Evolutionary conservation across 495 filamentous ascomycete genomes (phyloP).

Genomic region (Talaromyces wortmannii): DNA sequence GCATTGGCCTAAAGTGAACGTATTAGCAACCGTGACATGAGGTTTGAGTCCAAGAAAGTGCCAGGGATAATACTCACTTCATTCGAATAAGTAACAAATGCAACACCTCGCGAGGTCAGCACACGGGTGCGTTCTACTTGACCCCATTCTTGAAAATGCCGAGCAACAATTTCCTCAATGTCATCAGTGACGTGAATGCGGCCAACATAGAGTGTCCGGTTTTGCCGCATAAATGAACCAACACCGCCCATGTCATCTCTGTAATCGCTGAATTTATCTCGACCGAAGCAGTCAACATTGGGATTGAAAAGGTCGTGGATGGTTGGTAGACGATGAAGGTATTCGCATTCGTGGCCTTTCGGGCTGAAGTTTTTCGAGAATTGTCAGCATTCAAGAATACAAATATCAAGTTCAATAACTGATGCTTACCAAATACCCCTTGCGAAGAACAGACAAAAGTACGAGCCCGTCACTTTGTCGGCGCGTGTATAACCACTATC

Average conservation of each 20-base stretch:
- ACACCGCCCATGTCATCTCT: constrained; percentile 96
- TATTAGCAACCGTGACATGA: neutral
- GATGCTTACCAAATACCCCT: constrained; percentile 52
- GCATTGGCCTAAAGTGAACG: constrained; percentile 48
- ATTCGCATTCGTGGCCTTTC: constrained; percentile 87
- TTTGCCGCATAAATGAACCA: constrained; percentile 83
- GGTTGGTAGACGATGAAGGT: constrained; percentile 79
- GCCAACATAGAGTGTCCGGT: constrained; percentile 87
- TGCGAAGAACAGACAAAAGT: constrained; percentile 92
- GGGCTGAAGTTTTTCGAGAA: constrained; percentile 74
- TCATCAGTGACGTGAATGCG: constrained; percentile 95
- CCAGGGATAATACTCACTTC: constrained; percentile 27
- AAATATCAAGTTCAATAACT: neutral
- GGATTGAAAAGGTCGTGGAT: constrained; percentile 80
- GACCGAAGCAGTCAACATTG: constrained; percentile 89
- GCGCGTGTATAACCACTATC: constrained; percentile 88
- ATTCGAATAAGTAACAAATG: constrained; percentile 83
- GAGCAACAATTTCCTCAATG: constrained; percentile 91
- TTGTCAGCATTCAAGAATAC: constrained; percentile 33
- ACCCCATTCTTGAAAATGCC: constrained; percentile 94
- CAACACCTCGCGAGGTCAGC: constrained; percentile 86
- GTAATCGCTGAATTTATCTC: constrained; percentile 82
- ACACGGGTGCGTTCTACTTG: constrained; percentile 82
- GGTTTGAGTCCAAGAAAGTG: neutral
- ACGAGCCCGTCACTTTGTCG: constrained; percentile 71